phyloP scores from a whole-genome alignment of 2,329 filamentous ascomycete genomes.

The Venturia pyrina region DNA sequence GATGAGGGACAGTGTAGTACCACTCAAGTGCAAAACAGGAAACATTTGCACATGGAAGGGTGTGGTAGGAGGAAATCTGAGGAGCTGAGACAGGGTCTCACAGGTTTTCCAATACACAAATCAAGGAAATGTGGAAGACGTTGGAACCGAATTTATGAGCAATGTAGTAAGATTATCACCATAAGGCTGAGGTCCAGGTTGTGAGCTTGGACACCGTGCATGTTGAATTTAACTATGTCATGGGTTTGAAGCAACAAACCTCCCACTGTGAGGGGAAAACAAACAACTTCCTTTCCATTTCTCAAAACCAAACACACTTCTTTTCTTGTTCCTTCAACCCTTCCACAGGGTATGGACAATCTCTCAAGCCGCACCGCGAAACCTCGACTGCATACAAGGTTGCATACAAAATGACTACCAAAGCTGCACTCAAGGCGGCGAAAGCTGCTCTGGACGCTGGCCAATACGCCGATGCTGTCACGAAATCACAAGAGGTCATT shows the following conservation, averaged over 20 bases:
- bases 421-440: constrained; percentile 71
- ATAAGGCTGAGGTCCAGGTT: constrained; percentile 3
- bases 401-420: constrained; percentile 31
- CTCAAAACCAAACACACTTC: neutral
- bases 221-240: neutral
- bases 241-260: neutral
- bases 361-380: constrained; percentile 19
- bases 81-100: neutral
- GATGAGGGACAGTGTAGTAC: too few relatives aligned
- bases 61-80: neutral
- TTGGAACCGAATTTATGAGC: neutral
- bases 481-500: constrained; percentile 59
- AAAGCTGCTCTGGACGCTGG: constrained; percentile 67
- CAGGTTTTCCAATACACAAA: neutral
- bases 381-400: neutral
- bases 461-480: constrained; percentile 66
- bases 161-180: neutral
- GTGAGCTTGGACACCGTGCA: neutral
- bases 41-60: neutral
- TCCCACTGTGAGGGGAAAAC: neutral
- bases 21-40: neutral
- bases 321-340: neutral
- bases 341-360: neutral
- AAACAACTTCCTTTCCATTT: neutral
- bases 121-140: too few relatives aligned